Percentiles rank a stretch among this genome's conserved stretches.
Evolutionary conservation across 1,284 basidiomycete species (phyloP).

Genomic region (Microbotryum intermedium): DNA sequence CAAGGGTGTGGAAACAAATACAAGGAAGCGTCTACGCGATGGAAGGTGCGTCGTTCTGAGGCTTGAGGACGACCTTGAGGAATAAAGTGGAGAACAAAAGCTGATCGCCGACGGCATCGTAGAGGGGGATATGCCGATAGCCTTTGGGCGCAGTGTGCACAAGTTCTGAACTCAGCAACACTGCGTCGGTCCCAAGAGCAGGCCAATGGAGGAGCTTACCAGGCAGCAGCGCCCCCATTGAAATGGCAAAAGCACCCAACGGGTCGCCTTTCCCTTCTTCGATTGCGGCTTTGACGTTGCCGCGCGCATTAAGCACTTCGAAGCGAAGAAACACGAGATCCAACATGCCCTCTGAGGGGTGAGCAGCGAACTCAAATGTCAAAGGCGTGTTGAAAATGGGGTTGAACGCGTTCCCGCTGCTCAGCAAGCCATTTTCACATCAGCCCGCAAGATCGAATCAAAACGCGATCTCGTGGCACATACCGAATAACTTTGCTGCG

Average conservation of each 20-base stretch:
- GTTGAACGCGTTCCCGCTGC: constrained; percentile 71
- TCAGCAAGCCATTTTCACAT: constrained; percentile 21
- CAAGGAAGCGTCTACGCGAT: too few species aligned
- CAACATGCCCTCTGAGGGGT: constrained; percentile 59
- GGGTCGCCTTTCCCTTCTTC: constrained; percentile 51
- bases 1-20: too few species aligned
- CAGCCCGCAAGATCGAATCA: constrained; percentile 9
- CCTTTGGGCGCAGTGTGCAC: constrained; percentile 45
- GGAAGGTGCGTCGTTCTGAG: too few species aligned
- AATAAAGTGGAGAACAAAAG: constrained; percentile 84
- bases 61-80: constrained; percentile 40
- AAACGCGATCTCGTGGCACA: not conserved
- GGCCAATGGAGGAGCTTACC: constrained; percentile 47
- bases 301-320: constrained; percentile 51
- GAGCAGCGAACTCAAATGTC: constrained; percentile 56
- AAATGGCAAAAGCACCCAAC: constrained; percentile 61
- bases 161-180: constrained; percentile 10
- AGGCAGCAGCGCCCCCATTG: constrained; percentile 56
- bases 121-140: constrained; percentile 75
- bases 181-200: constrained; percentile 1
- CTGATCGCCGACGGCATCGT: constrained; percentile 69
- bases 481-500: constrained; percentile 22
- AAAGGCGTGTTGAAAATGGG: constrained; percentile 67
- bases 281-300: constrained; percentile 39
- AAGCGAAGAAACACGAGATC: constrained; percentile 77